Percentiles rank a stretch among this genome's conserved stretches.
Conservation (phyloP, 345 rosid species). For the Eucalyptus erythrocorys region DNA sequence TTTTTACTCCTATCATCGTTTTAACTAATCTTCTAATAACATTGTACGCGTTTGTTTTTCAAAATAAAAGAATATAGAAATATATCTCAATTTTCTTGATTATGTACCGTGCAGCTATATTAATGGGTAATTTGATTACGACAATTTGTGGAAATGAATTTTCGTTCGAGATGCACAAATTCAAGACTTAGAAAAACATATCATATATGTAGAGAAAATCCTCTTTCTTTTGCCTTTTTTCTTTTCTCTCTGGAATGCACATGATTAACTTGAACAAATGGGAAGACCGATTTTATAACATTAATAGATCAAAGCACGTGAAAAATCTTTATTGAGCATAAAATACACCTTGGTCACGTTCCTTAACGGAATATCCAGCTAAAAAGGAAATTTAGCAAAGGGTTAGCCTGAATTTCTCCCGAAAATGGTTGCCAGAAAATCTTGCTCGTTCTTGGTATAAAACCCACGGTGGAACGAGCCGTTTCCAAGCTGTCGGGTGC, state of each 20-base stretch:
- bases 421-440: neutral
- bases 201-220: neutral
- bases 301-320: neutral
- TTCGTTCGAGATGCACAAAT: fast-evolving
- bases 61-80: neutral
- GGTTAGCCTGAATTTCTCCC: neutral
- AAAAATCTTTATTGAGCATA: neutral
- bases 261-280: neutral
- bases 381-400: neutral
- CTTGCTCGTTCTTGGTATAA: neutral
- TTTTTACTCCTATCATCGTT: neutral
- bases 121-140: fast-evolving
- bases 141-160: neutral
- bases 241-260: neutral
- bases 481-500: neutral
- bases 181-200: neutral
- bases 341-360: neutral
- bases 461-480: neutral
- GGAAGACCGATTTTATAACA: neutral
- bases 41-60: fast-evolving
- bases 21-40: neutral
- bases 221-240: neutral
- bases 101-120: fast-evolving
- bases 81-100: neutral
- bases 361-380: neutral